These are phyloP conservation scores for Psilocybe subaeruginosa DNA, from an alignment of 768 basidiomycete genomes.

Conservation along the genomic window DNA sequence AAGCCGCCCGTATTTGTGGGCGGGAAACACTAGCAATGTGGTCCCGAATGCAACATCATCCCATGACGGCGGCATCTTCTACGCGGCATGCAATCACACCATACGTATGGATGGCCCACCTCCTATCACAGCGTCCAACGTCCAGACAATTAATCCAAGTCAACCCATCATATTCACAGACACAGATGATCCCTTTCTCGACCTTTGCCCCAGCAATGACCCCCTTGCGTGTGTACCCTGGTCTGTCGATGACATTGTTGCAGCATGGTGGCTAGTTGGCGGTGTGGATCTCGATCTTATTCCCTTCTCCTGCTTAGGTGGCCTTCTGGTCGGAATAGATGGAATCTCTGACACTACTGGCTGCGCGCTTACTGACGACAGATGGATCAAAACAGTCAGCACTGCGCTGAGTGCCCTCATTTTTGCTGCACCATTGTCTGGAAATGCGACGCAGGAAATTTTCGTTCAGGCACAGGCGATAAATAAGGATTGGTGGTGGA, in stretches of 20 bases:
- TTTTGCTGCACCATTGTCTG: conserved; percentile 15
- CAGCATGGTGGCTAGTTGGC: background rate
- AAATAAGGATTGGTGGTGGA: conserved; percentile 18
- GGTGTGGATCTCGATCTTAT: background rate
- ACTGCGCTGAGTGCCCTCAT: conserved; percentile 23
- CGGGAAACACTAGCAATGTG: background rate
- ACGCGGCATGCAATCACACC: background rate
- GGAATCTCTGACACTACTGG: background rate
- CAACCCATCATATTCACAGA: background rate
- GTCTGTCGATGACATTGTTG: background rate
- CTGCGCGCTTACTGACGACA: conserved; percentile 15
- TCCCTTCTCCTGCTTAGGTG: background rate
- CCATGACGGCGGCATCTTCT: background rate
- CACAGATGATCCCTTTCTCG: background rate
- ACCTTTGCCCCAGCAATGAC: background rate
- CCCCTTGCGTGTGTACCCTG: background rate
- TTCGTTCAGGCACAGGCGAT: conserved; percentile 9
- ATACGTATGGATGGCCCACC: background rate
- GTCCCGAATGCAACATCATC: conserved; percentile 5
- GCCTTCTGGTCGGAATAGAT: background rate
- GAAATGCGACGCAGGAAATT: conserved; percentile 9
- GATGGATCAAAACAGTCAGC: conserved; percentile 18
- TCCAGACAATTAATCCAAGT: background rate
- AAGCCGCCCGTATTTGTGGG: conserved; percentile 2
- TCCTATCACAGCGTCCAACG: background rate